Evolutionary conservation across 805 yeast genomes (phyloP), one percentile per base, ranked within the genome.

Genomic region (Starmerella kuoi): DNA sequence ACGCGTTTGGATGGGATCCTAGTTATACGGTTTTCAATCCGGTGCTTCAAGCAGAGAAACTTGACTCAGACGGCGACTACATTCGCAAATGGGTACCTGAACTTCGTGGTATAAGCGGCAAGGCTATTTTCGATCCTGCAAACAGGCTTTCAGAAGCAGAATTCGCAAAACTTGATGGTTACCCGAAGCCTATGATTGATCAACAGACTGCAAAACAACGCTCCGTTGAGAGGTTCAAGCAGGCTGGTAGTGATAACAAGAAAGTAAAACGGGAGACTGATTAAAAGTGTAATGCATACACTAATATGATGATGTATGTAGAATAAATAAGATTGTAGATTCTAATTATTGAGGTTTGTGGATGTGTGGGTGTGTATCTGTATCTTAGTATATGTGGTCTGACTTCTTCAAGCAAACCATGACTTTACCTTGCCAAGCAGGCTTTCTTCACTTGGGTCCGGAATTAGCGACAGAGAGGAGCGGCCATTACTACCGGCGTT

Each of bases 1-100:
- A 74, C 54, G 64, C 66, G 35, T 76, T 74, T 6, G 78, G 78
- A 2, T 74, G 78, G 79, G 77, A 73, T 51, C 78, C 78, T 2
- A 73, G 69, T 60, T 73, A 72, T 53, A 61, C 77, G 19, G 67
- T 72, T 5, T 70, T 74, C 55, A 73, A 74, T 49, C 74, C 76
- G 19, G 64, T 62, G 47, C 50, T 67, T 2, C 78, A 74, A 48
- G 65, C 71, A 23, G 66, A 64, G 47, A 67, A 63, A 47, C 71
- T 65, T 46, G 78, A 72, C 44, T 66, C 66, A 1, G 55, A 66
- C 7, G 75, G 74, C 5, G 55, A 54, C 2, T 73, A 63, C 51
- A 69, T 73, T 40, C 61, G 63, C 30, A 52, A 59, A 37, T 72
- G 77, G 76, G 64, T 72, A 1, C 74, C 72, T 2, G 76, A 72